These are phyloP conservation scores for Nicotiana sylvestris DNA, from an alignment of 257 asterid species.

Conservation along the genomic window DNA sequence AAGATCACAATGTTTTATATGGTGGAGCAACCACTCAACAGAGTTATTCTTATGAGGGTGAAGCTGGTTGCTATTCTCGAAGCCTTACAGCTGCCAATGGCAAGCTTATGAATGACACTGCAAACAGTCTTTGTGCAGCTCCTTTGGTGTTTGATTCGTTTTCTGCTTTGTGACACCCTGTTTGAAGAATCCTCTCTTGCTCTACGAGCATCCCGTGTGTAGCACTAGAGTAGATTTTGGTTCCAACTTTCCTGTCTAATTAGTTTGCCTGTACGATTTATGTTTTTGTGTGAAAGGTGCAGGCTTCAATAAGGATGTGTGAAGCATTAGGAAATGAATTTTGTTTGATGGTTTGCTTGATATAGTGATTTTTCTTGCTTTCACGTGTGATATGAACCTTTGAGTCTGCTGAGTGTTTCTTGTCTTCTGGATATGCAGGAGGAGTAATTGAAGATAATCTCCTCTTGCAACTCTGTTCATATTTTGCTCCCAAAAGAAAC, in stretches of 20 bases:
- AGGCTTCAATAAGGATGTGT: neutral
- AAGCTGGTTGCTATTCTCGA: constrained; percentile 37
- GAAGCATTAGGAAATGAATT: neutral
- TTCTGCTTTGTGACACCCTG: neutral
- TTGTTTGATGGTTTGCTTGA: neutral
- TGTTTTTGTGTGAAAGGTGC: neutral
- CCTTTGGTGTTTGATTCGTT: constrained; percentile 13
- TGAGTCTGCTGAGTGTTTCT: neutral
- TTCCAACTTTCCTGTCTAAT: neutral
- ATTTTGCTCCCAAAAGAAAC: neutral
- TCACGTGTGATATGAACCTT: neutral
- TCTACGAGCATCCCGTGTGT: neutral
- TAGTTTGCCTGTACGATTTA: neutral
- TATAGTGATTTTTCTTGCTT: neutral
- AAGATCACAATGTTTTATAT: constrained; percentile 47
- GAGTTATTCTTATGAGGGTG: constrained; percentile 28
- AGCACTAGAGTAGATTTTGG: neutral
- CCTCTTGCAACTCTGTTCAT: neutral
- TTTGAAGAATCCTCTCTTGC: neutral
- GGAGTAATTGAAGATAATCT: neutral
- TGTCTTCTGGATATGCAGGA: neutral
- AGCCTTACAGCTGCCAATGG: constrained; percentile 40
- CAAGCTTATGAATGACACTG: constrained; percentile 22
- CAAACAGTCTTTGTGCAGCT: constrained; percentile 35
- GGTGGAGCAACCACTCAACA: constrained; percentile 50